These are phyloP conservation scores for Plasmodium inui DNA, from an alignment of 169 alveolate genomes.

Conservation along the genomic window DNA sequence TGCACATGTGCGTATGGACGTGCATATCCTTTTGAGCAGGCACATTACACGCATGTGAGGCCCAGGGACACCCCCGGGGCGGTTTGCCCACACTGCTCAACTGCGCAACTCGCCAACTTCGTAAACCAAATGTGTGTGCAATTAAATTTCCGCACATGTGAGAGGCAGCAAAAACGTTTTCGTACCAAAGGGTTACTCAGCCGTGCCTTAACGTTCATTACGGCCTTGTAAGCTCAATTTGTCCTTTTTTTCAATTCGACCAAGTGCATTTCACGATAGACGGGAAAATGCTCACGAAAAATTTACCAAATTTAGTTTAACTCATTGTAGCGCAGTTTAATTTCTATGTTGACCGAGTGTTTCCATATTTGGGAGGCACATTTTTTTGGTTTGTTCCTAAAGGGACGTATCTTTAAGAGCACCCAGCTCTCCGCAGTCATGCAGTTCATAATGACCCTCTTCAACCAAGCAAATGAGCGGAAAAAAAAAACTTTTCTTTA, in stretches of 20 bases:
- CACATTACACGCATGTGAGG: neutral
- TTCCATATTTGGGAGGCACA: neutral
- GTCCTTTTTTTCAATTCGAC: neutral
- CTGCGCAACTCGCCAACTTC: neutral
- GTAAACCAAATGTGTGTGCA: constrained; percentile 19
- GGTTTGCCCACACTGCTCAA: neutral
- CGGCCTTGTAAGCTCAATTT: neutral
- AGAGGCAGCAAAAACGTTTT: neutral
- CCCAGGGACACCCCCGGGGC: neutral
- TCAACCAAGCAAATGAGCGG: neutral
- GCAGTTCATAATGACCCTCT: neutral
- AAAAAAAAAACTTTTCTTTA: neutral
- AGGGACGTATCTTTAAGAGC: neutral
- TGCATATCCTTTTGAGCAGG: neutral
- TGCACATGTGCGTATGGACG: neutral
- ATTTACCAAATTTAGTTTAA: neutral
- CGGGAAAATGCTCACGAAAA: neutral
- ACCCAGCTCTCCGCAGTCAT: neutral
- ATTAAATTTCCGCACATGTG: neutral
- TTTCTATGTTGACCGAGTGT: neutral
- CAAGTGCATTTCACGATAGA: neutral
- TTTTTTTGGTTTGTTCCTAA: neutral
- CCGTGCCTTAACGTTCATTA: neutral
- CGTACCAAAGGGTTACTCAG: neutral
- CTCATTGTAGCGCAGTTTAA: neutral